Evolutionary conservation across 192 early-diverging fungal genomes (phyloP).

Genomic region (Oehlia diaphana): DNA sequence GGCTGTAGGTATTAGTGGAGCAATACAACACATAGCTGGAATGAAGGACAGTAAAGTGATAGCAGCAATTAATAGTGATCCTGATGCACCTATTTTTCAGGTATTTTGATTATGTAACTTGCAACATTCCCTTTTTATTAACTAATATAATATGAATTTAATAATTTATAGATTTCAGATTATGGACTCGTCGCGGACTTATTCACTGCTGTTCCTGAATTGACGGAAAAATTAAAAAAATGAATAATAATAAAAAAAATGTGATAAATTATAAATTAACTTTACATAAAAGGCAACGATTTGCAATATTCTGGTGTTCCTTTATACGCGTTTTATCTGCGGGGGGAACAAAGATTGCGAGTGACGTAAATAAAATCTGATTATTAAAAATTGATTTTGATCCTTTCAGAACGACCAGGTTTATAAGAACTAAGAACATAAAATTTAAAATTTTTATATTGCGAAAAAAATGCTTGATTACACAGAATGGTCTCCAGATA

Average conservation of each 20-base stretch:
- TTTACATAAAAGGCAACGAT: too few species aligned
- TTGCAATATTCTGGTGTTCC: too few species aligned
- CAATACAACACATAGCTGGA: slow-evolving; percentile 96
- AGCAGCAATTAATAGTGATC: slow-evolving; percentile 98
- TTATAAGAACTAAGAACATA: too few species aligned
- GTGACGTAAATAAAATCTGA: neutral
- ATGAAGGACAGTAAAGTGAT: slow-evolving; percentile 99
- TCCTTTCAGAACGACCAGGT: too few species aligned
- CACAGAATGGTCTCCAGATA: neutral
- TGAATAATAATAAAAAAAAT: neutral
- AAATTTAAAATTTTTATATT: neutral
- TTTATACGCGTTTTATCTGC: neutral
- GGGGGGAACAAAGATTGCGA: neutral
- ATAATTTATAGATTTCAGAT: slow-evolving; percentile 60
- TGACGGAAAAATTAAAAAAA: slow-evolving; percentile 83
- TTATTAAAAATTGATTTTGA: too few species aligned
- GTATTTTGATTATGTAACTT: slow-evolving; percentile 38
- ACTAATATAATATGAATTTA: too few species aligned
- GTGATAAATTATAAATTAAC: too few species aligned
- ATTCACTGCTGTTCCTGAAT: slow-evolving; percentile 89
- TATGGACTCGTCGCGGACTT: slow-evolving; percentile 95
- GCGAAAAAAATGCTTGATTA: neutral
- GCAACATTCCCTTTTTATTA: neutral
- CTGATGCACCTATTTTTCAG: slow-evolving; percentile 98
- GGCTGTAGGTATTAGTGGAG: slow-evolving; percentile 95